Base-by-base conservation (phyloP, 2,329 filamentous ascomycete species). In the Chaetomium strumarium region DNA sequence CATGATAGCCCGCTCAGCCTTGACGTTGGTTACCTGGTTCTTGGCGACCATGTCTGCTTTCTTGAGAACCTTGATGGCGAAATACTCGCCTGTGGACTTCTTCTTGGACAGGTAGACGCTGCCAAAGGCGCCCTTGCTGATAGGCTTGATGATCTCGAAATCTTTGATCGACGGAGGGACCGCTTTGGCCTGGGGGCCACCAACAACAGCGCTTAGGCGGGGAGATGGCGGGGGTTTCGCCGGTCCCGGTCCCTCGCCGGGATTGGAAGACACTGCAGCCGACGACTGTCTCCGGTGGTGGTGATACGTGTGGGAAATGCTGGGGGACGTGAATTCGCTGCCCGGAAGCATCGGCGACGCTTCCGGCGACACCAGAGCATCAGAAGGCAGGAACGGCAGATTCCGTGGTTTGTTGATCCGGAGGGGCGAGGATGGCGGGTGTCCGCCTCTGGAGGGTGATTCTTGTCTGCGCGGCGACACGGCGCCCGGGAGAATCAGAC, bases 31-130 rank as follows among this genome's bases (percentile, higher is more conserved):
- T 62, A 99, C 91, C 67, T 99, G 93, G 68, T 99, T 99, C 72
- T 99, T 99, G 56, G 93, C 93, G 57, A 99, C 90, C 93, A 99
- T 99, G 75, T 99, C 93, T n/a, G 93, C 91, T 71, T 99, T 99
- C 67, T 97, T 97, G 55, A 99, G 71, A 1, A 97, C 93, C 67
- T 99, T 99, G 73, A 99, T 97, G 10, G 93, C 93, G 68, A 92
- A 99, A 69, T 99, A 99, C 64, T 99, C 93, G 42, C 91, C 92
- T 0, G 95, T 99, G 0, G 90, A 93, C 70, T 96, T 97, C 77
- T 99, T 99, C 73, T 97, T 99, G 1, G 93, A 92, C 31, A 99
- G 73, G 66, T 99, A 99, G 8, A 99, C 93, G 67, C 93, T 97
- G 5, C 93, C 93, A 68, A 99, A 99, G 4, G 93, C 93, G 46